Base-by-base conservation (phyloP, 23 red algal genomes). In the Chondrus crispus region DNA sequence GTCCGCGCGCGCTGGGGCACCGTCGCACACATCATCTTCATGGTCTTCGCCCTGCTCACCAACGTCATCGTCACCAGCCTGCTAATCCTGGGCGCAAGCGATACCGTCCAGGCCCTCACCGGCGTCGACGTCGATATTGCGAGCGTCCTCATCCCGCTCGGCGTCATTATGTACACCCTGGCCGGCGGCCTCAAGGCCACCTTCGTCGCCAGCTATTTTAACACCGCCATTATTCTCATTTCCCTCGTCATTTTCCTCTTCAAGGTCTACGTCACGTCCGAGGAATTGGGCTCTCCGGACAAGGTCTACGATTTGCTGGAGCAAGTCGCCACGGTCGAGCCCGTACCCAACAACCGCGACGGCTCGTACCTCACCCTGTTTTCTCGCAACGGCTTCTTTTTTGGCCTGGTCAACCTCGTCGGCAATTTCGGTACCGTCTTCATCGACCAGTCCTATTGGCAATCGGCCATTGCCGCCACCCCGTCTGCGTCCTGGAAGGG, bases 161-260 rank as follows among this genome's bases (percentile, higher is more conserved):
- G 95, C 20, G 95, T 96, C n/a, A 96, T 96, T 85, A 28, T 96
- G 29, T 96, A 93, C 63, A 96, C 95, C 2, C 51, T 96, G 69
- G 95, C 95, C 13, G 95, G 95, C 29, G 95, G 95, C 11, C 68
- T 96, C 2, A 89, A 90, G 66, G 95, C 95, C 4, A 96, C 95
- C 19, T 96, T 96, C 55, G 81, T 96, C 18, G 88, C 95, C 1
- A 88, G 81, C 43, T 96, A 92, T 55, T 92, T 96, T 75, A 93
- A 96, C 54, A 92, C 95, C 19, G 81, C 50, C 38, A 79, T 92
- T 37, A 92, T 96, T 49, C 49, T 93, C 20, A 53, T 96, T 22
- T 33, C 71, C 33, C 14, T 92, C 5, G 43, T 82, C 33, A 92
- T 90, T 33, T 92, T 96, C 40, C 60, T 81, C 12, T 93, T 93